phyloP scores from a whole-genome alignment of 345 rosid species.

The Rubroshorea leprosula region DNA sequence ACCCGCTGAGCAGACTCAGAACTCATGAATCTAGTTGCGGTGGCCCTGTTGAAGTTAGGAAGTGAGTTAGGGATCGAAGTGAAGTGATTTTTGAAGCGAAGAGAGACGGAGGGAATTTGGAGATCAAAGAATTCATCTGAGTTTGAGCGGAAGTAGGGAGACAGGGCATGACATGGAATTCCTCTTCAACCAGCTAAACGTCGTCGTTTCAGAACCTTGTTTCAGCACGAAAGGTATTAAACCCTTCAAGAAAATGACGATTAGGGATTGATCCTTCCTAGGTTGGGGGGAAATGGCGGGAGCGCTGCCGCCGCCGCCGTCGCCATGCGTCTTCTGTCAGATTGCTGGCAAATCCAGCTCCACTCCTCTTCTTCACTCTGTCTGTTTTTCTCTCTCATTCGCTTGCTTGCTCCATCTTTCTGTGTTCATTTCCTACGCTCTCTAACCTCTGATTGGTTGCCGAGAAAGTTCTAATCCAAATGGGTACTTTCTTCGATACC shows the following conservation, averaged over 20 bases:
- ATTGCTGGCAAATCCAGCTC: constrained; percentile 44
- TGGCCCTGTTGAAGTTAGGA: too few species aligned
- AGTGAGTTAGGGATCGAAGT: too few species aligned
- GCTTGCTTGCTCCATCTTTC: not conserved
- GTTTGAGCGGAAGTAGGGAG: constrained; percentile 11
- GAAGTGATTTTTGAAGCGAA: too few species aligned
- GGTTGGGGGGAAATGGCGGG: constrained; percentile 51
- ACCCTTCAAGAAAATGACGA: not conserved
- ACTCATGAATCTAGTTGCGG: constrained; percentile 35
- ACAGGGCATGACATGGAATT: too few species aligned
- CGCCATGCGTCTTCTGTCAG: constrained; percentile 68
- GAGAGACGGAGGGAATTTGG: constrained; percentile 15
- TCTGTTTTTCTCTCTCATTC: constrained; percentile 23
- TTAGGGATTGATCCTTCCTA: not conserved
- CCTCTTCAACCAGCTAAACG: too few species aligned
- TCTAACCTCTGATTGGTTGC: constrained; percentile 8
- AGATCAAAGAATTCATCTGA: too few species aligned
- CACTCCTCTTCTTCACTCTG: constrained; percentile 62
- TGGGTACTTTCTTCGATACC: not conserved
- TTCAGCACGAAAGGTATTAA: too few species aligned
- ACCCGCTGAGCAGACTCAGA: constrained; percentile 34
- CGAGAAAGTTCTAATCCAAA: constrained; percentile 13
- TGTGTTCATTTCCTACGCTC: not conserved
- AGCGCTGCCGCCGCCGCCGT: constrained; percentile 22
- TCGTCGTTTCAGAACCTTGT: too few species aligned